A percentile compares a stretch with the other conserved stretches of the same genome.
Evolutionary conservation across 2,329 filamentous ascomycete species (phyloP).

Genomic region (Neonectria sp.): DNA sequence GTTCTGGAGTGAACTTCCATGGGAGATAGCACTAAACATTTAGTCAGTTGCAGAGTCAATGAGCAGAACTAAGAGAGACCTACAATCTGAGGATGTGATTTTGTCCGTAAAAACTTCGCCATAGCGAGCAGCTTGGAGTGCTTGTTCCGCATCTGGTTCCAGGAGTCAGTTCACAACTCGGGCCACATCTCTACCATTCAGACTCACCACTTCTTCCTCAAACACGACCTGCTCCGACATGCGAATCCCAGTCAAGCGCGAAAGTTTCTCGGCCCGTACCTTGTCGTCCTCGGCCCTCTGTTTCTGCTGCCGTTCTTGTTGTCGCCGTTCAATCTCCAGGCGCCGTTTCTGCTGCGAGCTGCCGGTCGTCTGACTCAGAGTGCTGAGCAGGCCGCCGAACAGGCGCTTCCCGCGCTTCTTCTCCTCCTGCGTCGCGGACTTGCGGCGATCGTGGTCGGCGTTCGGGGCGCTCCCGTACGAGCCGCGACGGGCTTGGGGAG

Average conservation of each 20-base stretch:
- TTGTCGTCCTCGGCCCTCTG: conserved; percentile 81
- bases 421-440: conserved; percentile 72
- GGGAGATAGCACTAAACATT: conserved; percentile 83
- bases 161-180: conserved; percentile 33
- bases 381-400: conserved; percentile 86
- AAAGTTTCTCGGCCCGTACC: conserved; percentile 75
- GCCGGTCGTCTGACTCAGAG: conserved; percentile 80
- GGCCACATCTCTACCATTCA: background rate
- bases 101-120: conserved; percentile 83
- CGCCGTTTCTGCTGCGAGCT: conserved; percentile 77
- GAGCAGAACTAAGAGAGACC: conserved; percentile 52
- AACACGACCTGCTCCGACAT: conserved; percentile 80
- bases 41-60: background rate
- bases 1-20: conserved; percentile 79
- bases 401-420: conserved; percentile 87
- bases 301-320: conserved; percentile 81
- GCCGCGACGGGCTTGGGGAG: conserved; percentile 28
- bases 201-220: conserved; percentile 82
- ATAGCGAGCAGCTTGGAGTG: conserved; percentile 80
- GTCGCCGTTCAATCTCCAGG: conserved; percentile 85
- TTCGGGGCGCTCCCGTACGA: conserved; percentile 25
- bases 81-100: conserved; percentile 80
- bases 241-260: conserved; percentile 73
- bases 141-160: conserved; percentile 80
- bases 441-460: conserved; percentile 41